A percentile compares a stretch with the other conserved stretches of the same genome.
Evolutionary conservation across 768 basidiomycete species (phyloP).

Genomic region (Pleurotus salmoneostramineus): DNA sequence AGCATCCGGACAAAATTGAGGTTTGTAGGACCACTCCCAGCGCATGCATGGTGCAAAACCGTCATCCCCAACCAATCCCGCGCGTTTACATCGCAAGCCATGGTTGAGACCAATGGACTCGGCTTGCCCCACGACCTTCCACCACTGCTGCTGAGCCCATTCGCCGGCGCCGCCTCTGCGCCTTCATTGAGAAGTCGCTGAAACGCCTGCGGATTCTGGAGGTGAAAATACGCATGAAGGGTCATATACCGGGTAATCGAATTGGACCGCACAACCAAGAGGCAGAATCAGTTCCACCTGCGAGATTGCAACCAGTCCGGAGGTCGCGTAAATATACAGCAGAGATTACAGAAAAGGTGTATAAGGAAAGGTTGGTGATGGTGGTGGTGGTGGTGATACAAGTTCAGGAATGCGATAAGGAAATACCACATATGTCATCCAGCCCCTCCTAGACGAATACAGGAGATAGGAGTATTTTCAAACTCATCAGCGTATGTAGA

Average conservation of each 20-base stretch:
- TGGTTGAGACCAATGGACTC: conserved; percentile 29
- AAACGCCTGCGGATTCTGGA: conserved; percentile 72
- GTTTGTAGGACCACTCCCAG: conserved; percentile 53
- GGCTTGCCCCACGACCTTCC: conserved; percentile 56
- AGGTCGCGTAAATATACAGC: neutral
- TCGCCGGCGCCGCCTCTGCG: conserved; percentile 21
- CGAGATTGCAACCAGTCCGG: conserved; percentile 3
- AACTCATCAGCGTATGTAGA: no score
- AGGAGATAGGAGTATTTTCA: no score
- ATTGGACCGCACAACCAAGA: conserved; percentile 5
- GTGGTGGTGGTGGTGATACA: neutral
- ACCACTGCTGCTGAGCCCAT: conserved; percentile 38
- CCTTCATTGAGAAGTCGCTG: conserved; percentile 64
- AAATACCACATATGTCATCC: neutral
- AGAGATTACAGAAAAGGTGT: neutral
- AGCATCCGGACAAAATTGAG: conserved; percentile 77
- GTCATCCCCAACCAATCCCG: conserved; percentile 71
- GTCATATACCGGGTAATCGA: conserved; percentile 49
- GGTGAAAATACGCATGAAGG: conserved; percentile 73
- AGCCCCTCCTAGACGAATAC: no score
- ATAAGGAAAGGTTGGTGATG: neutral
- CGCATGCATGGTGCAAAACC: conserved; percentile 78
- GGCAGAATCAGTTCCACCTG: conserved; percentile 1
- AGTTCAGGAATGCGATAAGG: neutral
- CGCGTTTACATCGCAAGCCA: conserved; percentile 58